Base-by-base conservation (phyloP, 768 basidiomycete genomes). In the Steccherinum ochraceum region DNA sequence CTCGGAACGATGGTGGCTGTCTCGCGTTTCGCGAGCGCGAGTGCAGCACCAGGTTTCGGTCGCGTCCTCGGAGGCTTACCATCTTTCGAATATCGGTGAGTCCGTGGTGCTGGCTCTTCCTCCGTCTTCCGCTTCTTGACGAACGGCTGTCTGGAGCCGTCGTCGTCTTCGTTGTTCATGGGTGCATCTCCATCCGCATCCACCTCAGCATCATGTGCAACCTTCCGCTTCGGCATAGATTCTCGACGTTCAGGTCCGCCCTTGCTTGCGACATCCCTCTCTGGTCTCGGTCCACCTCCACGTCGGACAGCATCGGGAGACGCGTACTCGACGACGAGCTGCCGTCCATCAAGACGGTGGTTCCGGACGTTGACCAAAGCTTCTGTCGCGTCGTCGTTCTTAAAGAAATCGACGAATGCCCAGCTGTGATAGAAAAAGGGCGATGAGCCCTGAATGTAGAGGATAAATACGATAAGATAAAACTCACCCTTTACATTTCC, bases 391-490 rank as follows among this genome's bases (percentile, higher is more conserved):
- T 86, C 76, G 52, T 89, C 84, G 2, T 76, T 75, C 19, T 77
- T 79, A 46, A 80, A 77, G 65, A 98, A 99, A 67, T 99, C 96
- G 49, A 95, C 78, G 63, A 98, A 98, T 0, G 89, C 93, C 71
- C 91, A 98, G 13, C 95, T 97, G 63, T 4, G n/a, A n/a, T n/a
- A n/a, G n/a, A n/a, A n/a, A n/a, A n/a, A n/a, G n/a, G n/a, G n/a
- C n/a, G n/a, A 25, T 30, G 44, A 40, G 27, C 16, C 46, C 50
- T 46, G 45, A 47, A 4, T 21, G 12, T 16, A 27, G 48, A 52
- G 7, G 25, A 10, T 27, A 12, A 49, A 12, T 12, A 25, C 51
- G 13, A 19, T 4, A 2, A 43, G 43, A 10, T 13, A 23, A n/a
- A 1, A 71, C 77, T 52, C 62, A 96, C 95, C 95, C 95, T 76